Evolutionary conservation across 148 eudicot species (phyloP), one percentile per base, ranked within the genome.

Genomic region (Dianthus caryophyllus): DNA sequence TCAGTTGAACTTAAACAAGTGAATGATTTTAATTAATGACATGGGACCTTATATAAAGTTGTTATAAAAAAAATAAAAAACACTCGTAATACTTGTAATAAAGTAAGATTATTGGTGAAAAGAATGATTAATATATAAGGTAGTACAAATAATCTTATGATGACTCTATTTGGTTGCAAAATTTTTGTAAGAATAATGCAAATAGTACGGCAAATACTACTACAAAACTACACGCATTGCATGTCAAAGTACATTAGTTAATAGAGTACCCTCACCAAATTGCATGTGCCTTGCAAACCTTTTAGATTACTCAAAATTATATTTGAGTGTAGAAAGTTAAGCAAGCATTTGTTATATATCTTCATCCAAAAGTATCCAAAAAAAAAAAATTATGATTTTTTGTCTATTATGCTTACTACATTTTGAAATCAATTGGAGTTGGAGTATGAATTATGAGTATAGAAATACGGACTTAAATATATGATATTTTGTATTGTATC

Each of bases 101-200:
- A 15, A 27, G 44, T 54, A 43, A 56, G 26, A 61, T 57, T 60
- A 54, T 70, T 70, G 66, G 66, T 70, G 73, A 39, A 58, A 59
- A 24, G 59, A 60, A 70, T 59, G 73, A 69, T 59, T 41, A 47
- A 68, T 57, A 21, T 17, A n/a, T n/a, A n/a, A 17, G 9, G n/a
- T 60, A 52, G 66, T 70, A 70, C 46, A 60, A 60, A 13, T 17
- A 60, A 13, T 17, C 47, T 16, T 70, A 70, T 70, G 73, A 70
- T 70, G 38, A 38, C 58, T 48, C 58, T 61, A 33, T 48, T 70
- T 47, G 58, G 66, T 69, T 59, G 18, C 72, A 60, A 33, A 69
- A 56, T 59, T 60, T 33, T 3, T 33, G 11, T 43, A 20, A 48
- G 22, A 48, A 6, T 7, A 17, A 21, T 11, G 55, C 41, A 29